Percentiles rank a stretch among this genome's conserved stretches.
phyloP scores from a whole-genome alignment of 2,329 filamentous ascomycete genomes.

The Epichloe uncinata region DNA sequence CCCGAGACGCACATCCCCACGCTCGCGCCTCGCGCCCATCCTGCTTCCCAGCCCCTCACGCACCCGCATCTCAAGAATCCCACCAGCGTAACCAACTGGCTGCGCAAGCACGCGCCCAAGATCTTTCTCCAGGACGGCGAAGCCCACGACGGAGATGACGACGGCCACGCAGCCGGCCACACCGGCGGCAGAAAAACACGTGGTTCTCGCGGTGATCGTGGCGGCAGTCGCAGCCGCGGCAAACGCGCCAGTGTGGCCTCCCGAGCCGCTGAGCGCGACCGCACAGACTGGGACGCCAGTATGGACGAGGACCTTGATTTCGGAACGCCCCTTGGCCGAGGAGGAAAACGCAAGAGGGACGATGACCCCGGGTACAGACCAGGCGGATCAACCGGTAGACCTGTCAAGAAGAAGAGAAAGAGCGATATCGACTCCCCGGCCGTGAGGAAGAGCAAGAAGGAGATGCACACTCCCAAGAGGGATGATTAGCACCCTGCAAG shows the following conservation, averaged over 20 bases:
- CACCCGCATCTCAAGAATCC: slow-evolving; percentile 51
- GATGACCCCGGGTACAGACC: slow-evolving; percentile 48
- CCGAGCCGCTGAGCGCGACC: slow-evolving; percentile 10
- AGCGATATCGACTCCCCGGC: slow-evolving; percentile 31
- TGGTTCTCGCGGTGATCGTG: slow-evolving; percentile 17
- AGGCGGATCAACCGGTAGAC: slow-evolving; percentile 39
- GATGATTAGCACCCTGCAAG: neutral
- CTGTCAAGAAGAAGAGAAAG: slow-evolving; percentile 46
- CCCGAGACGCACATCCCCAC: slow-evolving; percentile 31
- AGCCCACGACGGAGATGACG: slow-evolving; percentile 25
- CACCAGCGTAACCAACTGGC: slow-evolving; percentile 90
- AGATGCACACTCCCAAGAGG: slow-evolving; percentile 10
- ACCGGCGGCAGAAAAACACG: slow-evolving; percentile 20
- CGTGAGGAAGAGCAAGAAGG: slow-evolving; percentile 24
- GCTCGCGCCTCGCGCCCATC: slow-evolving; percentile 36
- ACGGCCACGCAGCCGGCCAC: slow-evolving; percentile 17
- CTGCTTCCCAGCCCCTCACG: slow-evolving; percentile 22
- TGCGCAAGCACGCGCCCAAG: slow-evolving; percentile 71
- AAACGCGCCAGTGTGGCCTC: slow-evolving; percentile 20
- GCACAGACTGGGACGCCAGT: slow-evolving; percentile 19
- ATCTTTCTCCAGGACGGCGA: slow-evolving; percentile 67
- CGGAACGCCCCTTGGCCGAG: slow-evolving; percentile 18
- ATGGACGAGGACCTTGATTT: slow-evolving; percentile 27
- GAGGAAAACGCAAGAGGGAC: slow-evolving; percentile 40
- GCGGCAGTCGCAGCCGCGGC: slow-evolving; percentile 20